These are phyloP conservation scores for Aspergillus sojae DNA, from an alignment of 2,329 filamentous ascomycete species.

Conservation along the genomic window DNA sequence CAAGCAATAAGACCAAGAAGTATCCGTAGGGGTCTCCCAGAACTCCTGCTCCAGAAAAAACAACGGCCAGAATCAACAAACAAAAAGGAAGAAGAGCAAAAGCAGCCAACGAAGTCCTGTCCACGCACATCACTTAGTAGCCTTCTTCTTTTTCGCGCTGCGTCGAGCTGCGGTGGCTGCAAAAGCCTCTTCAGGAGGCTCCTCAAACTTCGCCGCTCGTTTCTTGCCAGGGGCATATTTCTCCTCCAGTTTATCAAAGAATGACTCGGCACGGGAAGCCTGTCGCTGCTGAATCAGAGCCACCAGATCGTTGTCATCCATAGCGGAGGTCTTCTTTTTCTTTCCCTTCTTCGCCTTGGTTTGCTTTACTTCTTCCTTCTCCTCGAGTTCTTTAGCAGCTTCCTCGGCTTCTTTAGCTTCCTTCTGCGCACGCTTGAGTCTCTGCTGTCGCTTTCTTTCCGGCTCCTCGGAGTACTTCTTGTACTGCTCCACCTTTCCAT, in stretches of 20 bases:
- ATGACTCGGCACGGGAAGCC: conserved; percentile 61
- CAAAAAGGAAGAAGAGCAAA: conserved; percentile 2
- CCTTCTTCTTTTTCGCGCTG: conserved; percentile 41
- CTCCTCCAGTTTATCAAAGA: conserved; percentile 73
- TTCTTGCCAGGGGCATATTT: conserved; percentile 65
- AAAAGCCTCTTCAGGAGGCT: conserved; percentile 67
- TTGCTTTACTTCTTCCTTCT: conserved; percentile 56
- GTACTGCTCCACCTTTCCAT: conserved; percentile 67
- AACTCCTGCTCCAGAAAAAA: not conserved
- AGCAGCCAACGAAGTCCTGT: not conserved
- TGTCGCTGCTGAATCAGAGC: conserved; percentile 75
- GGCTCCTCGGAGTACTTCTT: conserved; percentile 72
- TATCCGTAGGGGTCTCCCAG: not conserved
- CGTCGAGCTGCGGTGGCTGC: conserved; percentile 42
- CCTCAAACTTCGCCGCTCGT: conserved; percentile 48
- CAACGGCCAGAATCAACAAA: not conserved
- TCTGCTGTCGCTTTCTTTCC: conserved; percentile 62
- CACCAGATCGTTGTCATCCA: conserved; percentile 56
- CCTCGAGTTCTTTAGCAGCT: conserved; percentile 72
- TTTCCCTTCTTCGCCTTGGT: conserved; percentile 22
- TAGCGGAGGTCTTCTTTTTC: conserved; percentile 29
- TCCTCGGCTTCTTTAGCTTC: conserved; percentile 75
- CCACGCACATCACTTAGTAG: conserved; percentile 15
- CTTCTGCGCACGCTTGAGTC: conserved; percentile 63
- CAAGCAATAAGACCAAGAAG: not conserved